These are phyloP conservation scores for Cephaloascus fragrans DNA, from an alignment of 805 yeast genomes.

Conservation along the genomic window DNA sequence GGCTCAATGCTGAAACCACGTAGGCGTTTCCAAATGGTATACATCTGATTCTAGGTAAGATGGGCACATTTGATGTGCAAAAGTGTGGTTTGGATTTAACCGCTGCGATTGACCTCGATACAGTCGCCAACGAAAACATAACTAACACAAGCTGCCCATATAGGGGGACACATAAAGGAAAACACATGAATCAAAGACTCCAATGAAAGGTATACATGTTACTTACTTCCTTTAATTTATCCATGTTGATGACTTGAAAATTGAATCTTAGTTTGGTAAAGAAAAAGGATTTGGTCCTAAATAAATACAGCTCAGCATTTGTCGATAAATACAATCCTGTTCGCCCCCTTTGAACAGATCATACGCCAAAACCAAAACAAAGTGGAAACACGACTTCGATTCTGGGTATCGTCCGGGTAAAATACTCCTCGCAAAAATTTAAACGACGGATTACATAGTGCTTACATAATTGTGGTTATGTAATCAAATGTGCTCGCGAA, in stretches of 20 bases:
- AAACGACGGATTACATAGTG: not conserved
- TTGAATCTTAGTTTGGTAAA: not conserved
- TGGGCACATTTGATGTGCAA: not conserved
- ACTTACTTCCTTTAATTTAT: slow-evolving; percentile 52
- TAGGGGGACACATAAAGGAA: too few species aligned
- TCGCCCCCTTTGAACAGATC: not conserved
- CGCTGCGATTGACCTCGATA: too few species aligned
- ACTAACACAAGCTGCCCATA: too few species aligned
- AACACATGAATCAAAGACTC: too few species aligned
- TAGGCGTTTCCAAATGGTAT: too few species aligned
- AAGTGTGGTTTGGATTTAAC: too few species aligned
- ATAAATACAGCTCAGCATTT: not conserved
- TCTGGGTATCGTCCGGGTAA: not conserved
- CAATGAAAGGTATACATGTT: too few species aligned
- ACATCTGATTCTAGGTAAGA: slow-evolving; percentile 3
- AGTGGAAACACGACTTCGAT: too few species aligned
- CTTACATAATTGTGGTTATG: too few species aligned
- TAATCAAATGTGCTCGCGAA: too few species aligned
- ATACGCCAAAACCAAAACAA: not conserved
- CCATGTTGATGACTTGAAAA: slow-evolving; percentile 25
- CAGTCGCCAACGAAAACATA: too few species aligned
- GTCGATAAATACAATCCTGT: not conserved
- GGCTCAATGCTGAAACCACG: too few species aligned
- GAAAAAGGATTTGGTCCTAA: not conserved
- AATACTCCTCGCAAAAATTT: not conserved